Base-by-base conservation (phyloP, 768 basidiomycete species). In the Lactarius akahatsu region DNA sequence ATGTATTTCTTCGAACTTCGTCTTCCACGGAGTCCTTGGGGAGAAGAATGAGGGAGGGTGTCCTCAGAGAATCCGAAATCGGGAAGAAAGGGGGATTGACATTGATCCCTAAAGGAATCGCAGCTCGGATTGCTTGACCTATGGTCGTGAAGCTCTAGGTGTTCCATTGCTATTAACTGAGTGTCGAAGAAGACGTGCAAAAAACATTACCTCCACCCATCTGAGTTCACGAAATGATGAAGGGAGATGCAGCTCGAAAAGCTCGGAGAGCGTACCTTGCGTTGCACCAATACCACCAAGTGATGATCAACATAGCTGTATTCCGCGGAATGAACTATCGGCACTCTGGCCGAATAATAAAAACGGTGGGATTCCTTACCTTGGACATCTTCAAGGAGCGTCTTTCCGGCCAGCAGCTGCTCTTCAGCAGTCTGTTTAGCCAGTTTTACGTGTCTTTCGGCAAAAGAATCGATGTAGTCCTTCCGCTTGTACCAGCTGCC, bases 221-320 rank as follows among this genome's bases (percentile, higher is more conserved):
- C 89, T 89, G 68, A 26, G 54, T 40, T 60, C 30, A 40, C 57
- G 10, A 30, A 8, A 10, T 57, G 26, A 67, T 28, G 47, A 34
- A 36, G 41, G 54, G 36, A 50, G 52, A 30, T 43, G 45, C 5
- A 1, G 41, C 30, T 32, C 23, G 54, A 62, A 40, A n/a, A 34
- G 52, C 45, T 28, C 36, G 63, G n/a, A 6, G 20, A 13, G 71
- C 80, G 67, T 67, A 86, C 87, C 83, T 86, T 57, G 86, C 87
- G 73, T 90, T 86, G 57, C 82, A 86, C 84, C 87, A 89, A 70
- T 89, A 89, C 74, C 87, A 90, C 86, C 88, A 89, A 10, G 82
- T 82, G 54, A 90, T 76, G 52, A 91, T 79, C 16, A 88, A 78
- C 54, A 82, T 79, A 11, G 88, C 90, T 92, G 59, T 7, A 58